Evolutionary conservation across 495 filamentous ascomycete species (phyloP).

Genomic region (Cetradonia linearis): DNA sequence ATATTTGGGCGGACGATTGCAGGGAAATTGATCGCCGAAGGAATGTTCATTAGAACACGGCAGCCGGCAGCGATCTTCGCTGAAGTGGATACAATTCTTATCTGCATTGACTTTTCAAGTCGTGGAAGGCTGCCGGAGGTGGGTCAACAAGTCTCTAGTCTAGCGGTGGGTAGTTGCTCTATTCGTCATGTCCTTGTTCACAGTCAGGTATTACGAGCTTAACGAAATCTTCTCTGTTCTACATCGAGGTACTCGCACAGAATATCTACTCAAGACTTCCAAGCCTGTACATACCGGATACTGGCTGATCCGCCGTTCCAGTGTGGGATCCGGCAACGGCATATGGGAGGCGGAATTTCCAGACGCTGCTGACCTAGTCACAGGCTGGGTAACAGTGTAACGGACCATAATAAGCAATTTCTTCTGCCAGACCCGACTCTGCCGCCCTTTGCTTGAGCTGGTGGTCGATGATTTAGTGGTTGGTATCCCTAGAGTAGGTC

Average conservation of each 20-base stretch:
- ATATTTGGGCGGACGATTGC: not conserved
- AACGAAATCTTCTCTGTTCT: not conserved
- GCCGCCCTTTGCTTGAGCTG: too few species aligned
- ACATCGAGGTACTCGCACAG: too few species aligned
- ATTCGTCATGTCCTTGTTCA: not conserved
- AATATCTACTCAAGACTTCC: not conserved
- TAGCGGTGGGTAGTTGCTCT: not conserved
- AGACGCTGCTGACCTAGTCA: not conserved
- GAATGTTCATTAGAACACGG: too few species aligned
- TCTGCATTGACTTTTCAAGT: too few species aligned
- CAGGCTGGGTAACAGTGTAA: not conserved
- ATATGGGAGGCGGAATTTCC: constrained; percentile 31
- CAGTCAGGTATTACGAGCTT: not conserved
- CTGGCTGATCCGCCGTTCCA: not conserved
- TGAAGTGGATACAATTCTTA: too few species aligned
- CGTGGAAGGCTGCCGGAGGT: too few species aligned
- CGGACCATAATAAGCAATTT: too few species aligned
- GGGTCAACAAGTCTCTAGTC: too few species aligned
- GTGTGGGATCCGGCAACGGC: constrained; percentile 22
- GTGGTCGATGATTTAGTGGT: not conserved
- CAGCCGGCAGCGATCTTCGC: too few species aligned
- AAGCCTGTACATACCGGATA: not conserved
- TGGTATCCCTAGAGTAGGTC: not conserved
- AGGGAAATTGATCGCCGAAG: not conserved
- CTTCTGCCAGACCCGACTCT: too few species aligned